Base-by-base conservation (phyloP, 2,329 filamentous ascomycete species). In the Exutisphaerella laricina region DNA sequence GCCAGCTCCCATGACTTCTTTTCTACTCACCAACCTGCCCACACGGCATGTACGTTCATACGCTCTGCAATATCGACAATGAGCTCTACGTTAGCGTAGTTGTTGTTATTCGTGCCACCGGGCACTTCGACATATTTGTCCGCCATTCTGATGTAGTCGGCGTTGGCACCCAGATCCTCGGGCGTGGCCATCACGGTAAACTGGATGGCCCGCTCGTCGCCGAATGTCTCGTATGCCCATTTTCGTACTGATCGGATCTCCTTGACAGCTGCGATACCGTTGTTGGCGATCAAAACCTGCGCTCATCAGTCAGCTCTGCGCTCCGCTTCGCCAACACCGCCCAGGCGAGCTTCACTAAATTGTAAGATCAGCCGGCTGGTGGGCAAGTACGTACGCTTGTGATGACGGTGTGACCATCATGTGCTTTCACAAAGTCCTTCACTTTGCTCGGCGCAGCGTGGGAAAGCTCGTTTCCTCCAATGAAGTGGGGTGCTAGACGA, bases 141-240 rank as follows among this genome's bases (percentile, higher is more conserved):
- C 23, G 92, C 92, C 92, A 98, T 97, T 66, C 92, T 82, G 66
- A 98, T 98, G 73, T 98, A 98, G 71, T 98, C 92, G 57, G 92
- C 92, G 68, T 98, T 98, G 66, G 92, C 92, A 66, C 84, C 81
- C 64, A 98, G 70, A 82, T 98, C 92, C 72, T 98, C 92, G 37
- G 92, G 92, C 28, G 92, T 98, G 58, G 92, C 92, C 92, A 98
- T 98, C 66, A 98, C 92, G 51, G 92, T 98, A 73, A 98, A 98
- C 66, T 97, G 89, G 64, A 98, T 96, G 59, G 90, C 92, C 63
- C 85, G 81, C 75, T 98, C 92, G 71, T 98, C 89, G 72, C 92
- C 90, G 66, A 98, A 98, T 5, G 87, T 94, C 73, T 98, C 92
- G 81, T 98, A 98, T 49, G 92, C 92, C 92, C 92, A 98, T 89